phyloP scores from a whole-genome alignment of 208 protist species.

The Trypanosoma scelopori region DNA sequence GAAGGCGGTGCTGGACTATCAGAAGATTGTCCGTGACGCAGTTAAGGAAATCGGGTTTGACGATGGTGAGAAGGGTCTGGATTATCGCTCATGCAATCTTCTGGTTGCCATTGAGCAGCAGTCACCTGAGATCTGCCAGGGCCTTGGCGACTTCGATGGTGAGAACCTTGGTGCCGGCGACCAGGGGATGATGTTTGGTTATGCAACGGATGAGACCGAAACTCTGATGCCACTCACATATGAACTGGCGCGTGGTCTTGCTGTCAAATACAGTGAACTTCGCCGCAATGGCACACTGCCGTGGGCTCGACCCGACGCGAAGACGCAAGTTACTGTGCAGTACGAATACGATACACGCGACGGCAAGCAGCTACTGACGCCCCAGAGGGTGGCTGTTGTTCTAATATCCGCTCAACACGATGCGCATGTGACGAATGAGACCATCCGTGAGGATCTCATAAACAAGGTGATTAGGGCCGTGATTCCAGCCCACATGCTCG shows the following conservation, averaged over 20 bases:
- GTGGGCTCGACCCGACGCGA: constrained; percentile 98
- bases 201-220: constrained; percentile 99
- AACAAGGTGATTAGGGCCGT: constrained; percentile 95
- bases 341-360: constrained; percentile 94
- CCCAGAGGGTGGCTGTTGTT: constrained; percentile 96
- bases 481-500: constrained; percentile 94
- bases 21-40: constrained; percentile 96
- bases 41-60: constrained; percentile 99
- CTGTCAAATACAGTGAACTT: constrained; percentile 94
- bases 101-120: constrained; percentile 98
- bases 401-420: constrained; percentile 99
- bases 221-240: constrained; percentile 98
- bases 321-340: constrained; percentile 99
- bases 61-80: constrained; percentile 93
- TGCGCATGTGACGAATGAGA: constrained; percentile 94
- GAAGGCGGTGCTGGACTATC: constrained; percentile 97
- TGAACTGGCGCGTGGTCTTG: constrained; percentile 94
- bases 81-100: constrained; percentile 98
- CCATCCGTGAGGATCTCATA: constrained; percentile 91
- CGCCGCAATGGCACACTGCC: constrained; percentile 92
- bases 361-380: constrained; percentile 83
- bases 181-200: constrained; percentile 99
- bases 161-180: constrained; percentile 99
- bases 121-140: constrained; percentile 98
- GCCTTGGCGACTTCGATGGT: constrained; percentile 94